A percentile compares a stretch with the other conserved stretches of the same genome.
phyloP scores from a whole-genome alignment of 192 early-diverging fungal species.

The Entomortierella beljakovae region DNA sequence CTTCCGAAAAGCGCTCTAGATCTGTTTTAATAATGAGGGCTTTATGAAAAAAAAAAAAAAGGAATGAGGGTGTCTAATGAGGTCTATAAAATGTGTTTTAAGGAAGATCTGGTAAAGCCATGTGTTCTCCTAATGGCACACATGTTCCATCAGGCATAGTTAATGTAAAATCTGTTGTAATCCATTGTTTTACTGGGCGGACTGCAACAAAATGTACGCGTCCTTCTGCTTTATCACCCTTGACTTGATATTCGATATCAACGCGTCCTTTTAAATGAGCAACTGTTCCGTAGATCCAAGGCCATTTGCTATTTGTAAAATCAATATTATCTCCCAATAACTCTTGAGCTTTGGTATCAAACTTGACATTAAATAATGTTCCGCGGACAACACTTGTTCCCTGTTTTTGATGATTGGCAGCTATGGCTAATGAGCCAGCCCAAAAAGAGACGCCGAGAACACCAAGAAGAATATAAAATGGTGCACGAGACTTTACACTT shows the following conservation, averaged over 20 bases:
- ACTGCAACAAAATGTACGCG: constrained; percentile 57
- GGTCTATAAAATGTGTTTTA: too few species aligned
- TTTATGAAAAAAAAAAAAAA: too few species aligned
- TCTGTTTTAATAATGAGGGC: too few species aligned
- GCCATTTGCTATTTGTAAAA: constrained; percentile 63
- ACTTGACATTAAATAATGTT: constrained; percentile 69
- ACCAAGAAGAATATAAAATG: constrained; percentile 42
- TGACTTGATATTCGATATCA: constrained; percentile 64
- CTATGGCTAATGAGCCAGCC: constrained; percentile 60
- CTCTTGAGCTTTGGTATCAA: constrained; percentile 58
- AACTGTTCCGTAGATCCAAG: constrained; percentile 72
- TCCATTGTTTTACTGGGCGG: constrained; percentile 52
- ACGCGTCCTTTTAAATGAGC: constrained; percentile 71
- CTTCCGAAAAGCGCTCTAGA: too few species aligned
- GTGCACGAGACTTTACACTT: constrained; percentile 15
- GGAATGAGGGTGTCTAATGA: too few species aligned
- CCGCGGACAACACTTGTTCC: constrained; percentile 65
- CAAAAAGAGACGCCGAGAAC: constrained; percentile 62
- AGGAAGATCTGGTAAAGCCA: constrained; percentile 6
- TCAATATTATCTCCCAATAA: constrained; percentile 65
- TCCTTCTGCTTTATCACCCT: constrained; percentile 60
- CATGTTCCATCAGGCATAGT: constrained; percentile 50
- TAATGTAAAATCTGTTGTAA: constrained; percentile 57
- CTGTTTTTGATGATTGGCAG: constrained; percentile 69
- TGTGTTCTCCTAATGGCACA: constrained; percentile 30